Conservation (phyloP, 768 basidiomycete genomes). For the Gyrodon lividus region DNA sequence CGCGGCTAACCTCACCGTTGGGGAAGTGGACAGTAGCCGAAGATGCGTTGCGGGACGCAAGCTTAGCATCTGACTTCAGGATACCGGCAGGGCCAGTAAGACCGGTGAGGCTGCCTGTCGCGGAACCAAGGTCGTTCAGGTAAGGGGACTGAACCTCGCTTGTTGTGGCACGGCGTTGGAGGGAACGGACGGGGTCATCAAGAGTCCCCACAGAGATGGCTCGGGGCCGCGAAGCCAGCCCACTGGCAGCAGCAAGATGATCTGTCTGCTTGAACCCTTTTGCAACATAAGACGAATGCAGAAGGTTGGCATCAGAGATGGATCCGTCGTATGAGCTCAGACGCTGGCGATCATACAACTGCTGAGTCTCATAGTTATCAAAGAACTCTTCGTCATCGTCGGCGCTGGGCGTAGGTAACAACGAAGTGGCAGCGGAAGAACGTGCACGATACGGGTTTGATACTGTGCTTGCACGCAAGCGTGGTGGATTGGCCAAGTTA, state of each 20-base stretch:
- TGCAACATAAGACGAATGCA: constrained; percentile 59
- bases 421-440: constrained; percentile 55
- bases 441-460: constrained; percentile 86
- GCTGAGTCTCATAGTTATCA: constrained; percentile 49
- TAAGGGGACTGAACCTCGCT: constrained; percentile 57
- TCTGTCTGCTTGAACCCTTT: constrained; percentile 76
- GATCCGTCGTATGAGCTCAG: constrained; percentile 62
- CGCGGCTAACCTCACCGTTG: constrained; percentile 57
- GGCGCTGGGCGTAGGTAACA: constrained; percentile 59
- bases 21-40: constrained; percentile 69
- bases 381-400: constrained; percentile 79
- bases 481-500: constrained; percentile 74
- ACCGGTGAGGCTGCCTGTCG: constrained; percentile 26
- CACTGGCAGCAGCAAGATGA: constrained; percentile 52
- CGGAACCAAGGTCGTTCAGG: constrained; percentile 51
- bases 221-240: constrained; percentile 56
- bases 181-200: constrained; percentile 71
- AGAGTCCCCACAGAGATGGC: constrained; percentile 88
- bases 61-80: constrained; percentile 58
- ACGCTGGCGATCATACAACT: constrained; percentile 51
- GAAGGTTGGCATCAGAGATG: constrained; percentile 48
- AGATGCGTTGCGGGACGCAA: constrained; percentile 42
- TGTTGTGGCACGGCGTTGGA: constrained; percentile 63
- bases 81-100: constrained; percentile 41
- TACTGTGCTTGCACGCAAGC: constrained; percentile 87